Evolutionary conservation across 306 rosid genomes (phyloP), one percentile per base, ranked within the genome.

Genomic region (Boehmeria nivea): DNA sequence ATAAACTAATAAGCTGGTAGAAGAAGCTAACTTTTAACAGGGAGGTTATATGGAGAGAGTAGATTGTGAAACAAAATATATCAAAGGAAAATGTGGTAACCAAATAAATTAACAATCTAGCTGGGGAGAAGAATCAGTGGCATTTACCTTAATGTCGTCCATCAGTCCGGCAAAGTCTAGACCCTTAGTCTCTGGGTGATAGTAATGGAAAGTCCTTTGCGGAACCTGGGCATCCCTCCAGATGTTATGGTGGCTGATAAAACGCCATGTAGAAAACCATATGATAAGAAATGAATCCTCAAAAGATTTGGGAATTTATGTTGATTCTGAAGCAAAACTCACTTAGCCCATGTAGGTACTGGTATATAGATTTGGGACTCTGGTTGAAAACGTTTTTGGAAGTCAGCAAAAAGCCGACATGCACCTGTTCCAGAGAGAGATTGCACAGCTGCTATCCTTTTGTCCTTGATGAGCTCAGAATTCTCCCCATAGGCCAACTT

Each of bases 401-500:
- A 87, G 65, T 86, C 96, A 1, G 93, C 96, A 70, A 91, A 82
- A 68, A 87, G 82, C 59, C 98, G 76, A 61, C 96, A 91, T 68
- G 98, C 98, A 40, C 98, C 98, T 0, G 98, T 91, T 52, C 98
- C 98, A 38, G 98, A 91, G 37, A 91, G 85, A 68, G 96, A 67
- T 79, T 91, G 98, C 58, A 87, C 85, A 39, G 96, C 93, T 36
- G 96, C 98, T 72, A 91, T 91, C 73, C 82, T 72, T 70, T 84
- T 91, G 75, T 87, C 94, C 67, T 87, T 82, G 78, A 84, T 77
- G 64, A 68, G 72, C 69, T 78, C 85, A 45, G 96, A 84, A 66
- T 81, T 67, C 65, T 87, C 96, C 37, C 98, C 98, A 75, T 84
- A 91, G 9, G 96, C 96, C 75, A 91, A 75, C 77, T 87, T 91